Evolutionary conservation across 2,329 filamentous ascomycete genomes (phyloP), one percentile per base, ranked within the genome.

Genomic region (Amylocarpus encephaloides): DNA sequence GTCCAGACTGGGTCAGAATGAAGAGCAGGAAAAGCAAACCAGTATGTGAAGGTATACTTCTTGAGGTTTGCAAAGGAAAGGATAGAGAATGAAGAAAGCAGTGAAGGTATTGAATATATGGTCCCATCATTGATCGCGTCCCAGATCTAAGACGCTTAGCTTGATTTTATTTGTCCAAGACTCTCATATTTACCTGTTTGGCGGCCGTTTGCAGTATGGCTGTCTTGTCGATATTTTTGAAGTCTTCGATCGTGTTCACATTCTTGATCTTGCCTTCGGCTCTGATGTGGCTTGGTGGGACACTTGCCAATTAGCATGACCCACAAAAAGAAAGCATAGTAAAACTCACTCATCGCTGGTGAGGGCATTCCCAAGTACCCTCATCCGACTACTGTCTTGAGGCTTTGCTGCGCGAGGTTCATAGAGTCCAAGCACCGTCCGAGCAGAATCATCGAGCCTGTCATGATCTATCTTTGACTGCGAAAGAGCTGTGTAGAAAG

Each of bases 1-100:
- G 80, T 84, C 93, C 93, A 98, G 26, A 78, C 74, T 1, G 89
- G 88, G 48, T 92, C 85, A 3, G 92, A 95, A 66, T 95, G 91
- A 40, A 98, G 76, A 13, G 92, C 90, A 1, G 93, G 93, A 64
- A 95, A 98, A 5, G 86, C 92, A 68, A 97, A 97, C 83, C 94
- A 95, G 70, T 97, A 97, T n/a, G 86, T 89, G 66, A 97, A 96
- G 56, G 85, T 88, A 72, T 97, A 97, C 66, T 94, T 96, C 69
- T 98, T 98, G 32, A 98, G 78, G 65, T 98, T 92, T 55, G 93
- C 92, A 67, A 88, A 98, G 13, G 89, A 95, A 41, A 97, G 81
- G 51, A 94, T 82, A 22, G 88, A 79, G 67, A 96, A 97, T 6
- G 88, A 93, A 4, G 89, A 83, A 15, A 98, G 81, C 2, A 97